Evolutionary conservation across 140 eudicot genomes (phyloP), one percentile per base, ranked within the genome.

Genomic region (Artemisia princeps): DNA sequence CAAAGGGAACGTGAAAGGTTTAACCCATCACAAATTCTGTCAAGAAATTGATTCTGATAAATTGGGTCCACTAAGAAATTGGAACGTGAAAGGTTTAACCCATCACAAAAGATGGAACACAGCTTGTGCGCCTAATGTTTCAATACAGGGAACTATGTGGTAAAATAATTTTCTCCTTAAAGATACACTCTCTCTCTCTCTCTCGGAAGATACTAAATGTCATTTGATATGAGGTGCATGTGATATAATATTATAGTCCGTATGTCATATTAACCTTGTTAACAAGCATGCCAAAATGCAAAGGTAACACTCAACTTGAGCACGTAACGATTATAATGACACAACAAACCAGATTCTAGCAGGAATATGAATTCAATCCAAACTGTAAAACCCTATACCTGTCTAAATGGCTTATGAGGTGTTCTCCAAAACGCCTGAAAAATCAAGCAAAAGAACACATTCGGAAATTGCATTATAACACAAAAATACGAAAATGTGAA

Each of bases 361-460:
- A 45, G 9, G 37, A 28, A 57, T 22, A 23, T 3, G 1, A 64
- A 33, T 5, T 37, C 10, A 6, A 37, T 37, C 44, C 42, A 33
- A 37, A 37, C 6, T 37, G 44, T 1, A 37, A 37, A 37, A 37
- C 44, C 20, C 48, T 15, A 44, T 77, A 94, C 99, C 99, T 94
- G 99, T 45, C 99, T 80, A 77, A 84, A 94, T 14, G 99, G 99
- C 74, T 94, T 94, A 68, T 82, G 83, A 63, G 99, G 96, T 44
- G 95, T 94, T 76, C 99, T 88, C 99, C 99, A 88, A 69, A 94
- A 94, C 48, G 99, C 99, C 99, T 92, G 85, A 44, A 66, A 37
- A 56, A 77, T 17, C 17, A 9, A 62, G 56, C 73, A 69, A 66
- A 60, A 70, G 4, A 55, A 28, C 58, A 14, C 17, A 60, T 70